Evolutionary conservation across 345 rosid genomes (phyloP), one percentile per base, ranked within the genome.

Genomic region (Linum trigynum): DNA sequence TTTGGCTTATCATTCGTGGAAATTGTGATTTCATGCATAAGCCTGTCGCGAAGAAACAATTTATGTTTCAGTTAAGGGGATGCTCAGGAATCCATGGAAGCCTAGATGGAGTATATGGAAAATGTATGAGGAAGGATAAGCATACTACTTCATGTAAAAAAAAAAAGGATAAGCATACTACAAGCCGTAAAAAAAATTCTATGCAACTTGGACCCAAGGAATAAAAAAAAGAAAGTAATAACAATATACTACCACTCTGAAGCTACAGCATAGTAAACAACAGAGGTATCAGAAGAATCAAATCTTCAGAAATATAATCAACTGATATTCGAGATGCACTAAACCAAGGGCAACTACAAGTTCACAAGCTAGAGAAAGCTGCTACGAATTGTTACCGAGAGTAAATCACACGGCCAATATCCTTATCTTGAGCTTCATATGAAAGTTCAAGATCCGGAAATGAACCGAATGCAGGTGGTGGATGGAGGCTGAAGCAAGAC

Each of bases 11-110:
- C 92, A 73, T 38, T 72, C 60, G 92, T 84, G 55, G 89, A 83
- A 68, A 87, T 80, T 16, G 86, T 84, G 62, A 87, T 82, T 78
- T 87, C 92, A 74, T 84, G 89, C 86, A 77, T 77, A 67, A 80
- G 67, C 88, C 94, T 87, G 57, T 75, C 74, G 71, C 11, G 23
- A 15, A 32, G 61, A 16, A 32, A 57, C 11, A 2, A 17, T 7
- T 17, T 57, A 3, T 10, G 23, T 37, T 57, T 23, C 32, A 23
- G 32, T 23, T 23, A 23, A 7, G 61, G 3, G 53, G 53, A 48
- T 48, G 53, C 9, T 48, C 7, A 48, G 53, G 53, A 48, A 23
- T 23, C 32, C 32, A 23, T 23, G 32, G 32, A 23, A 23, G 32
- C 32, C 32, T 48, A 5, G 53, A 48, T 9, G 14, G 14, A 15